phyloP scores from a whole-genome alignment of 2,329 filamentous ascomycete species.

The Nothopassalora personata region DNA sequence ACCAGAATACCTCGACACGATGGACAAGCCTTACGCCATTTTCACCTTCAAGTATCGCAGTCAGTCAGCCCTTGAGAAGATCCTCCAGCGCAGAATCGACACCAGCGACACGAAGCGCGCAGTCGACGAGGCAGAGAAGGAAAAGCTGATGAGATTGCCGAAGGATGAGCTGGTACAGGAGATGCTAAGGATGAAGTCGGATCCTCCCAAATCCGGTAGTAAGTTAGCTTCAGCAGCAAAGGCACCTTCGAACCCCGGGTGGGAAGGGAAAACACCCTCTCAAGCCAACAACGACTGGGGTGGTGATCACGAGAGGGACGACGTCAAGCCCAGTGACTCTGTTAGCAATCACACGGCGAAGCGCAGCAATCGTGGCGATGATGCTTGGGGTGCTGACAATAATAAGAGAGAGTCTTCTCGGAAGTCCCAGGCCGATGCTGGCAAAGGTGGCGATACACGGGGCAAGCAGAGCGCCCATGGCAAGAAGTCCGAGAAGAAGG shows the following conservation, averaged over 20 bases:
- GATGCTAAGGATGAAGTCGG: conserved; percentile 18
- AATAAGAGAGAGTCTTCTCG: background rate
- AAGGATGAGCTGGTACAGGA: conserved; percentile 31
- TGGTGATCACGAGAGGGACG: background rate
- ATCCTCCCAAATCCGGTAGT: background rate
- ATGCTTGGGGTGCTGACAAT: background rate
- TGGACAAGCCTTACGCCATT: conserved; percentile 40
- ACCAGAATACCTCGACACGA: conserved; percentile 40
- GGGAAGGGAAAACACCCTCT: background rate
- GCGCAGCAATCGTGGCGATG: background rate
- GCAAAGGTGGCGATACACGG: background rate
- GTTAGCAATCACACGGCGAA: conserved; percentile 1
- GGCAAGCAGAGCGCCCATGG: background rate
- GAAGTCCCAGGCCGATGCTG: background rate
- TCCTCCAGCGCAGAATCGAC: conserved; percentile 29
- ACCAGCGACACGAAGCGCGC: conserved; percentile 20
- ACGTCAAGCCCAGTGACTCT: conserved; percentile 6
- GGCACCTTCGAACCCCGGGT: conserved; percentile 1
- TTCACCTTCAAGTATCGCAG: conserved; percentile 47
- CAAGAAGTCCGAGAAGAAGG: background rate
- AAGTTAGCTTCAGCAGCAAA: conserved; percentile 6
- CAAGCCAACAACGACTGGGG: background rate
- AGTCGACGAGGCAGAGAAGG: conserved; percentile 17
- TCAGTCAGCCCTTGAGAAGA: conserved; percentile 30
- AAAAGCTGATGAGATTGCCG: conserved; percentile 24